Evolutionary conservation across 202 grass and related monocot species (phyloP).

Genomic region (Bolboschoenoplectus hybrid): DNA sequence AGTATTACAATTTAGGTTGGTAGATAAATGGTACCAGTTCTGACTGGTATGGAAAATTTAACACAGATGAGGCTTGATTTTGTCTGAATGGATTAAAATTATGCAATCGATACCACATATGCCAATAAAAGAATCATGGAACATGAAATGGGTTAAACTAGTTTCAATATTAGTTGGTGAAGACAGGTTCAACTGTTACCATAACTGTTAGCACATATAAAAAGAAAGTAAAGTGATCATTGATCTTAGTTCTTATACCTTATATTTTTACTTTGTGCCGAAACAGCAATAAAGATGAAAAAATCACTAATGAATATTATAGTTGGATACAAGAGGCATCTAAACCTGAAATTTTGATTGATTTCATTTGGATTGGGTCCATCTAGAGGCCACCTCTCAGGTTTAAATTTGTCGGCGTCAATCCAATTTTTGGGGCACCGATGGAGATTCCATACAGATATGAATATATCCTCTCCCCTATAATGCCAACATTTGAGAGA

Average conservation of each 20-base stretch:
- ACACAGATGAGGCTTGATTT: background rate
- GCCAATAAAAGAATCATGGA: background rate
- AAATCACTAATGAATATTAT: background rate
- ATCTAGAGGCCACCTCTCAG: slow-evolving; percentile 95
- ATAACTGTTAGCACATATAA: background rate
- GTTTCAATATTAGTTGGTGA: slow-evolving; percentile 14
- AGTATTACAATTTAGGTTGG: slow-evolving; percentile 9
- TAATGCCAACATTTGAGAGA: slow-evolving; percentile 17
- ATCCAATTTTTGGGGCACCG: slow-evolving; percentile 82
- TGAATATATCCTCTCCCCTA: slow-evolving; percentile 96
- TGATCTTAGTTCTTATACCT: background rate
- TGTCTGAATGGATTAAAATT: background rate
- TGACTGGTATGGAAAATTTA: background rate
- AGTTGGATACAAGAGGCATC: slow-evolving; percentile 18
- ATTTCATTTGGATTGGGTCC: slow-evolving; percentile 93
- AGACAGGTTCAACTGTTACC: slow-evolving; percentile 6
- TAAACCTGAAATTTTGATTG: slow-evolving; percentile 97
- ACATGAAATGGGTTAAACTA: background rate
- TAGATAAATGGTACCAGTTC: background rate
- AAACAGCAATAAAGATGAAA: slow-evolving; percentile 9
- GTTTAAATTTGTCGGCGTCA: slow-evolving; percentile 92
- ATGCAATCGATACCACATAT: background rate
- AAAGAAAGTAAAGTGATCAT: background rate
- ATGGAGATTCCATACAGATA: slow-evolving; percentile 96
- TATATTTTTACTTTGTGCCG: slow-evolving; percentile 12